Evolutionary conservation across 1,284 basidiomycete species (phyloP).

Genomic region (Ustilago hordei): DNA sequence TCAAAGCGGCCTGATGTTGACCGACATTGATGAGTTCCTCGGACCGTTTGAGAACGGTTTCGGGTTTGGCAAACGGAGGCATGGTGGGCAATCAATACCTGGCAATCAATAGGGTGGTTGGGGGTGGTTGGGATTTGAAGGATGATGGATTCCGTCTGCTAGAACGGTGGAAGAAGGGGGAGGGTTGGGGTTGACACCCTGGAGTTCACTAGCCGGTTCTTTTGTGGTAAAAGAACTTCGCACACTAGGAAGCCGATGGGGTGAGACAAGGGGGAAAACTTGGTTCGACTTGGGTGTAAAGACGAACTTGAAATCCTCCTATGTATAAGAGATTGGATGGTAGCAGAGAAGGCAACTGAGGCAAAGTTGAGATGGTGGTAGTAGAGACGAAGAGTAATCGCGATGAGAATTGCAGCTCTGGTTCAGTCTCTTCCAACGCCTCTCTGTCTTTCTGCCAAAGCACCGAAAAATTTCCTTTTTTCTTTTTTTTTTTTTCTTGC

Average conservation of each 20-base stretch:
- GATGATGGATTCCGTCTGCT: slow-evolving; percentile 45
- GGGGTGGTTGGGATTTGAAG: neutral
- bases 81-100: slow-evolving; percentile 32
- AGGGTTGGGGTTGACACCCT: slow-evolving; percentile 19
- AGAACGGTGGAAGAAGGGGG: slow-evolving; percentile 11
- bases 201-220: slow-evolving; percentile 52
- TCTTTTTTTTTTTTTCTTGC: neutral
- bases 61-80: slow-evolving; percentile 90
- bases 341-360: slow-evolving; percentile 48
- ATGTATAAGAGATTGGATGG: slow-evolving; percentile 1
- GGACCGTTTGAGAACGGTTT: slow-evolving; percentile 87
- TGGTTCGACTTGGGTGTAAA: slow-evolving; percentile 16
- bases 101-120: neutral
- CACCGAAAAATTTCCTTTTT: neutral
- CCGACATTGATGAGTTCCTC: slow-evolving; percentile 91
- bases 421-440: neutral
- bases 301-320: slow-evolving; percentile 43
- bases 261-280: slow-evolving; percentile 48
- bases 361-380: slow-evolving; percentile 39
- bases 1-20: slow-evolving; percentile 86
- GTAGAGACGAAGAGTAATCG: slow-evolving; percentile 7
- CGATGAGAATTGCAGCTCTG: neutral
- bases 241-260: slow-evolving; percentile 52
- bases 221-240: slow-evolving; percentile 27
- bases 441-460: no score